These are phyloP conservation scores for Phytophthora multivora DNA, from an alignment of 352 stramenopile species.

Conservation along the genomic window DNA sequence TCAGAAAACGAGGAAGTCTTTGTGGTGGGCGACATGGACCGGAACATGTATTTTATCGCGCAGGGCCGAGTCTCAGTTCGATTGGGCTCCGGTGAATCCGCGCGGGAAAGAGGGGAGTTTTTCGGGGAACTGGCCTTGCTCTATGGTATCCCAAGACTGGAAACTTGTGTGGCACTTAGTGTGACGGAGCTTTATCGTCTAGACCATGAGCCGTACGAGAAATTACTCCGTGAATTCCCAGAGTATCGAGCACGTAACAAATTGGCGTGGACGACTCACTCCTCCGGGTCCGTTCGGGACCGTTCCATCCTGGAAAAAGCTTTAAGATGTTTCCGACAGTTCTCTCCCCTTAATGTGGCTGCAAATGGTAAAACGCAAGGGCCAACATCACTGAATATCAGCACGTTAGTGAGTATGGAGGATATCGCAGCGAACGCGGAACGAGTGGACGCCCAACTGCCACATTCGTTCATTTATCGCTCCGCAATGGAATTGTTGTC, in stretches of 20 bases:
- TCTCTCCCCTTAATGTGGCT: background rate
- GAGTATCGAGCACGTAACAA: slow-evolving; percentile 67
- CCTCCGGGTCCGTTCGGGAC: slow-evolving; percentile 5
- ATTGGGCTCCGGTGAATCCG: slow-evolving; percentile 48
- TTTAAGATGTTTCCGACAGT: slow-evolving; percentile 11
- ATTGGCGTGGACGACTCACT: slow-evolving; percentile 50
- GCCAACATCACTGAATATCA: slow-evolving; percentile 6
- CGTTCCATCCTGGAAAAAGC: slow-evolving; percentile 15
- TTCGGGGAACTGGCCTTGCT: slow-evolving; percentile 67
- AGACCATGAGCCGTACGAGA: slow-evolving; percentile 63
- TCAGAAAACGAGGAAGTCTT: slow-evolving; percentile 71
- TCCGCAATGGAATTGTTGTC: slow-evolving; percentile 59
- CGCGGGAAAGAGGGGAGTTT: slow-evolving; percentile 60
- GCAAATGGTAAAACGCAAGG: too few relatives aligned
- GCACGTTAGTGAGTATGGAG: background rate
- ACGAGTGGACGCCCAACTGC: slow-evolving; percentile 49
- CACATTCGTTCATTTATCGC: slow-evolving; percentile 55
- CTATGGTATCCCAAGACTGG: slow-evolving; percentile 61
- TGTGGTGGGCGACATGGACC: slow-evolving; percentile 74
- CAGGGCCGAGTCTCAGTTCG: slow-evolving; percentile 65
- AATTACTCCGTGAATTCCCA: slow-evolving; percentile 65
- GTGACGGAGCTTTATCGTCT: slow-evolving; percentile 74
- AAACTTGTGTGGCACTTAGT: slow-evolving; percentile 65
- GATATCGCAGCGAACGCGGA: slow-evolving; percentile 19
- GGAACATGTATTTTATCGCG: slow-evolving; percentile 83